Conservation (phyloP, 106 monocot genomes). For the Dendrobium officinale region DNA sequence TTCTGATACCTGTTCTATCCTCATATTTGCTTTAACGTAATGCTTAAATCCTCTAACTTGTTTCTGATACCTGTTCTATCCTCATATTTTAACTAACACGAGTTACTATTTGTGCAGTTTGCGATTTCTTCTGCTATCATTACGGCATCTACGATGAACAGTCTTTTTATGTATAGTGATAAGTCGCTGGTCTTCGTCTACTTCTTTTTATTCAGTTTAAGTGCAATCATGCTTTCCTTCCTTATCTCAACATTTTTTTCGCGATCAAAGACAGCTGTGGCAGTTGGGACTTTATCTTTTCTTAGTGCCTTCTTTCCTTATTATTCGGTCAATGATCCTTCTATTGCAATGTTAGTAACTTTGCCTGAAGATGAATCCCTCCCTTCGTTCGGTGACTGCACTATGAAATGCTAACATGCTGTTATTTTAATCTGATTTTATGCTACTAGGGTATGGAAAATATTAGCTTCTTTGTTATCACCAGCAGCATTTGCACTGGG, state of each 20-base stretch:
- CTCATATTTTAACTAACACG: not conserved
- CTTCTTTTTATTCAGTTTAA: constrained; percentile 79
- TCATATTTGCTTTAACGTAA: not conserved
- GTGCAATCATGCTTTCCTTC: constrained; percentile 83
- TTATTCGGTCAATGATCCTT: constrained; percentile 79
- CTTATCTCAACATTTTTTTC: constrained; percentile 91
- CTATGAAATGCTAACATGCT: not conserved
- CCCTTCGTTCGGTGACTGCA: not conserved
- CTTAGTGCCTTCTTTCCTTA: constrained; percentile 86
- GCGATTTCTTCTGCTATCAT: constrained; percentile 78
- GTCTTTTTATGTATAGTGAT: constrained; percentile 80
- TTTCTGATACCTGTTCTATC: not conserved
- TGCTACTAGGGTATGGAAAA: constrained; percentile 56
- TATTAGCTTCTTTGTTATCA: constrained; percentile 74
- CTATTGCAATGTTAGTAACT: constrained; percentile 57
- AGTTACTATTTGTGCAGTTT: constrained; percentile 50
- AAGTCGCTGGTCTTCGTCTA: constrained; percentile 82
- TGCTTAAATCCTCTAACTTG: not conserved
- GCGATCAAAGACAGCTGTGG: constrained; percentile 88
- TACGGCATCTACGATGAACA: constrained; percentile 78
- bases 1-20: not conserved
- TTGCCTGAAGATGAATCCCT: not conserved
- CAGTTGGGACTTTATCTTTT: constrained; percentile 88
- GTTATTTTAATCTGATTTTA: constrained; percentile 8
- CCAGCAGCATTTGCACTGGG: constrained; percentile 92